Conservation (phyloP, 805 yeast species). For the Cephaloascus fragrans region DNA sequence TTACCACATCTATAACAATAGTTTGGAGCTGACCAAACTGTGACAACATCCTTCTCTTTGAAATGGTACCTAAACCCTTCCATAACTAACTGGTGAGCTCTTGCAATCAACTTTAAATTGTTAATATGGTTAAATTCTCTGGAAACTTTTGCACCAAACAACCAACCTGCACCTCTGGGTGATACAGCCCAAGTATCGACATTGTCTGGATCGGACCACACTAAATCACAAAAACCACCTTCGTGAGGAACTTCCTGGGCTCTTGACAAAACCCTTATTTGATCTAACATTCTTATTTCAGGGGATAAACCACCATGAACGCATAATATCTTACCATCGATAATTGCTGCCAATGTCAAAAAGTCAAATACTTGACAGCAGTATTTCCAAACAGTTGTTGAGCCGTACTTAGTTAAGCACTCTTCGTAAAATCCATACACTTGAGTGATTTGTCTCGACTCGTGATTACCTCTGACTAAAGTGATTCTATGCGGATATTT, state of each 20-base stretch:
- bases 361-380: constrained; percentile 96
- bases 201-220: constrained; percentile 97
- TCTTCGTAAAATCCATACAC: constrained; percentile 98
- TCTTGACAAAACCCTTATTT: constrained; percentile 84
- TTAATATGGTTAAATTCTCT: constrained; percentile 95
- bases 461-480: constrained; percentile 95
- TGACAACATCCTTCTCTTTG: constrained; percentile 91
- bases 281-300: constrained; percentile 95
- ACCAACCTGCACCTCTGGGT: constrained; percentile 98
- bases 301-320: constrained; percentile 98
- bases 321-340: constrained; percentile 89
- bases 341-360: constrained; percentile 87
- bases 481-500: constrained; percentile 81
- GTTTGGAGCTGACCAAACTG: constrained; percentile 97
- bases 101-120: constrained; percentile 76
- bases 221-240: constrained; percentile 95
- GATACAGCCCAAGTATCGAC: constrained; percentile 98
- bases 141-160: constrained; percentile 89
- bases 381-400: constrained; percentile 92
- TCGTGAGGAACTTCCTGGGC: constrained; percentile 99
- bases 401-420: constrained; percentile 86
- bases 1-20: constrained; percentile 97
- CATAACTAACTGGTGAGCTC: constrained; percentile 98
- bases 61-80: constrained; percentile 97
- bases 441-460: constrained; percentile 95